These are phyloP conservation scores for Paramecium sonneborni DNA, from an alignment of 73 alveolate genomes.

Conservation along the genomic window DNA sequence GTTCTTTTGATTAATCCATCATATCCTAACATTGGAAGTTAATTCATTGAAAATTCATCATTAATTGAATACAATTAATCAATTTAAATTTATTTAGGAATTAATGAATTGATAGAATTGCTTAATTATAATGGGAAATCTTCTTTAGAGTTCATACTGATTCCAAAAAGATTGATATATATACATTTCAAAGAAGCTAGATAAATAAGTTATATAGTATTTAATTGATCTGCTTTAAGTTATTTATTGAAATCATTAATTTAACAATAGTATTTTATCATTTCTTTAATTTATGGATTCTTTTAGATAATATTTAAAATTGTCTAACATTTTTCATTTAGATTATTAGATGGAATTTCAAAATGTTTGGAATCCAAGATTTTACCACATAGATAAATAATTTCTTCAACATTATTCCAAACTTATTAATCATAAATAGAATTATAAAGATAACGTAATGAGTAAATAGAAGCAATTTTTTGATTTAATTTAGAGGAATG, in stretches of 20 bases:
- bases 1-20: background rate
- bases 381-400: conserved; percentile 4
- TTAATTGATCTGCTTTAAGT: background rate
- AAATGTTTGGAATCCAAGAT: background rate
- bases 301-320: background rate
- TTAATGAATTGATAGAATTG: background rate
- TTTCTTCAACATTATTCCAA: conserved; percentile 6
- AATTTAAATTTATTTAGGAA: background rate
- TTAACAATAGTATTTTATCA: background rate
- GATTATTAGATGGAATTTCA: background rate
- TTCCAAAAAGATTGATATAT: background rate
- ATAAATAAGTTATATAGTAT: background rate
- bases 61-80: background rate
- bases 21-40: background rate
- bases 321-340: background rate
- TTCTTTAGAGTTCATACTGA: background rate
- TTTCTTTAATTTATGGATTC: background rate
- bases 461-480: background rate
- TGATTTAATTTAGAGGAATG: background rate
- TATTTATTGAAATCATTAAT: background rate
- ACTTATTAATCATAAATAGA: background rate
- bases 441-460: background rate
- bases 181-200: background rate
- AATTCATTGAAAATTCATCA: background rate
- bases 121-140: background rate